Evolutionary conservation across 306 rosid species (phyloP).

Genomic region (Lotus japonicus): DNA sequence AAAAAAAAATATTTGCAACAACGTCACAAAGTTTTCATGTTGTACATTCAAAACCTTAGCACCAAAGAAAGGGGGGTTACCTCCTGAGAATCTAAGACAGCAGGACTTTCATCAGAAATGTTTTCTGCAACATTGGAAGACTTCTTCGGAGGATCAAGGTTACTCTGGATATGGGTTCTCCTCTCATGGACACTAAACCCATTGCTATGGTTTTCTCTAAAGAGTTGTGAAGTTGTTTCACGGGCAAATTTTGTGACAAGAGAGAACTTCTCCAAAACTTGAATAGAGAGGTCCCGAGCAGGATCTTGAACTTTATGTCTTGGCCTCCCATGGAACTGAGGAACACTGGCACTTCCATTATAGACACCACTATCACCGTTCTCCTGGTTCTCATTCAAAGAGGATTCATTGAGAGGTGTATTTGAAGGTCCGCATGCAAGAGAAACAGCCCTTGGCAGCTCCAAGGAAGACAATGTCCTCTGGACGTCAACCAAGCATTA

Average conservation of each 20-base stretch:
- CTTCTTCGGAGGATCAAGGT: conserved; percentile 39
- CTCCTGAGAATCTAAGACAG: conserved; percentile 63
- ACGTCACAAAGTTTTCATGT: not conserved
- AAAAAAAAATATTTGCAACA: not conserved
- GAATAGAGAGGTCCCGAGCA: conserved; percentile 87
- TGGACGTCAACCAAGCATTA: conserved; percentile 39
- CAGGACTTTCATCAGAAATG: conserved; percentile 35
- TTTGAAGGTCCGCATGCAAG: conserved; percentile 56
- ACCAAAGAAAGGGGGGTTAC: conserved; percentile 33
- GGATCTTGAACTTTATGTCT: conserved; percentile 71
- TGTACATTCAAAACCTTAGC: not conserved
- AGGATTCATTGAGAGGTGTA: conserved; percentile 38
- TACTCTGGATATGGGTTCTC: conserved; percentile 38
- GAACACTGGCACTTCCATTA: conserved; percentile 34
- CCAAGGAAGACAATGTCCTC: conserved; percentile 93
- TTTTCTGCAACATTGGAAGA: conserved; percentile 36
- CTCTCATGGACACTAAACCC: conserved; percentile 54
- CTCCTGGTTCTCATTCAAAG: conserved; percentile 43
- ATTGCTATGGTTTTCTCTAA: conserved; percentile 67
- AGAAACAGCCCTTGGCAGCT: conserved; percentile 78
- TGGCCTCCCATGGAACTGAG: conserved; percentile 57
- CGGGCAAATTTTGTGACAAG: conserved; percentile 97
- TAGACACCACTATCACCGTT: conserved; percentile 35
- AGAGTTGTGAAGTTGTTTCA: conserved; percentile 95
- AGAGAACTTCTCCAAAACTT: conserved; percentile 92